Percentiles rank a stretch among this genome's conserved stretches.
Conservation (phyloP, 106 monocot genomes). For the Iris macrosiphon region DNA sequence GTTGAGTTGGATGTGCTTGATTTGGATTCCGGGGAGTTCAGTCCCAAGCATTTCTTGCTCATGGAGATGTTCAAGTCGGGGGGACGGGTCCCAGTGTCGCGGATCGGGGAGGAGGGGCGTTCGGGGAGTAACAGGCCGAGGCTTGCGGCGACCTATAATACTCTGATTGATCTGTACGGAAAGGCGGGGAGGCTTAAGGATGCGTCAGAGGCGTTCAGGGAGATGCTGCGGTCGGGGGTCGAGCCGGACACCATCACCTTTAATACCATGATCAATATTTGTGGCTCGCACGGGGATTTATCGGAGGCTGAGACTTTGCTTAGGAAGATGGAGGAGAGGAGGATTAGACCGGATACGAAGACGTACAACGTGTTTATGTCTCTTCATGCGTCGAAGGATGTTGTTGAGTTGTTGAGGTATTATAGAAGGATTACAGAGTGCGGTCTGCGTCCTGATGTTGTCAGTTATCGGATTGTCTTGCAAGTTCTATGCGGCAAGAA, state of each 20-base stretch:
- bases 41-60: slow-evolving; percentile 60
- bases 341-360: slow-evolving; percentile 53
- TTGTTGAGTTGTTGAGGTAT: slow-evolving; percentile 18
- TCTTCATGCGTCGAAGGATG: slow-evolving; percentile 35
- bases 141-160: slow-evolving; percentile 73
- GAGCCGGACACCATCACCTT: slow-evolving; percentile 67
- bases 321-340: slow-evolving; percentile 56
- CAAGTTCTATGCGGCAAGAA: slow-evolving; percentile 42
- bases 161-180: slow-evolving; percentile 78
- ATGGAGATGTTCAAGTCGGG: slow-evolving; percentile 53
- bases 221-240: slow-evolving; percentile 57
- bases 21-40: not conserved
- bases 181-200: slow-evolving; percentile 64
- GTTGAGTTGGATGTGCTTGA: slow-evolving; percentile 31
- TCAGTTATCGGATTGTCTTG: slow-evolving; percentile 55
- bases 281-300: slow-evolving; percentile 37
- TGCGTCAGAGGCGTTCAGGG: slow-evolving; percentile 51
- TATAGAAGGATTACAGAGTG: slow-evolving; percentile 34
- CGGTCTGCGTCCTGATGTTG: slow-evolving; percentile 48
- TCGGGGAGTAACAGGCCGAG: slow-evolving; percentile 26
- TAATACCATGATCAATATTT: slow-evolving; percentile 76
- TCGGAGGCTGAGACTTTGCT: slow-evolving; percentile 61
- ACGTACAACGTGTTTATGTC: slow-evolving; percentile 88
- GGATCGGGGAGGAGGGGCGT: slow-evolving; percentile 2
- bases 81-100: slow-evolving; percentile 9